Evolutionary conservation across 345 rosid genomes (phyloP).

Genomic region (Salix dunnii): DNA sequence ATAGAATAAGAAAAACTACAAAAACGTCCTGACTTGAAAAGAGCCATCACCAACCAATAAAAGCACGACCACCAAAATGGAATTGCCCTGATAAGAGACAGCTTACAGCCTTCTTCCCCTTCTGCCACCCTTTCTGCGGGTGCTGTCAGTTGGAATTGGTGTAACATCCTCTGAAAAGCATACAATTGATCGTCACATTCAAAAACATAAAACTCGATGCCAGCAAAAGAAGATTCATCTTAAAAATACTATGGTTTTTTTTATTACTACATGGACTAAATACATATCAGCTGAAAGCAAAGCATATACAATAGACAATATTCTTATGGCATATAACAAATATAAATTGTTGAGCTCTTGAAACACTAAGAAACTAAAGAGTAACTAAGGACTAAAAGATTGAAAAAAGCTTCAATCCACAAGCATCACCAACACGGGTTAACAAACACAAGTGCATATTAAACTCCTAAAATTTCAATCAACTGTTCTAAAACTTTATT

Average conservation of each 20-base stretch:
- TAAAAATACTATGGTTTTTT: neutral
- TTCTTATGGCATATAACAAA: neutral
- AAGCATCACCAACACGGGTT: neutral
- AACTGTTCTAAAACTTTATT: neutral
- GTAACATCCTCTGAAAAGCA: constrained; percentile 83
- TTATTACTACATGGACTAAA: neutral
- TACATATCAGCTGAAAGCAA: neutral
- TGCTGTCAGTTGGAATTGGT: constrained; percentile 89
- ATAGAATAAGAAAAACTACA: neutral
- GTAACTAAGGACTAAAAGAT: neutral
- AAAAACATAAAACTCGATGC: neutral
- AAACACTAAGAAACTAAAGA: no score
- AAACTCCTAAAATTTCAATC: neutral
- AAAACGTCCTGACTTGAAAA: neutral
- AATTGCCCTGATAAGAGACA: neutral
- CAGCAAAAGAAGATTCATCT: neutral
- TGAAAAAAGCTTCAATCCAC: neutral
- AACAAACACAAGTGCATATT: neutral
- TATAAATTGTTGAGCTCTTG: neutral
- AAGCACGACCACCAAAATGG: constrained; percentile 2
- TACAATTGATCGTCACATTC: neutral
- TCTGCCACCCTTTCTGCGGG: constrained; percentile 89
- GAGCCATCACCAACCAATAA: neutral
- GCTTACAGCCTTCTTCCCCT: constrained; percentile 79
- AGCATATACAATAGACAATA: no score